These are phyloP conservation scores for Delitschia confertaspora DNA, from an alignment of 495 filamentous ascomycete genomes.

Conservation along the genomic window DNA sequence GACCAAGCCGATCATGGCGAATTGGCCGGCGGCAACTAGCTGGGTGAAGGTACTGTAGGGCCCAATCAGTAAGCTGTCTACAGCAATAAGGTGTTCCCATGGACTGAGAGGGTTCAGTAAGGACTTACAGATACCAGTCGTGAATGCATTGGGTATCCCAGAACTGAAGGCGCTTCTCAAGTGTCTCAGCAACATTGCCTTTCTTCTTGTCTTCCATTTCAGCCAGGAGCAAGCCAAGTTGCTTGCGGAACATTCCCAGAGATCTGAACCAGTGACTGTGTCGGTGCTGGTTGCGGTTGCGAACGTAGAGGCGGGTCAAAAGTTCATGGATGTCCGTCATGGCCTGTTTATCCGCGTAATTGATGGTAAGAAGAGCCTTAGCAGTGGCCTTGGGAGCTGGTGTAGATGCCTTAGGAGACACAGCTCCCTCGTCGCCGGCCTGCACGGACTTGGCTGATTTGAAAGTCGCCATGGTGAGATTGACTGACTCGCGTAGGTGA, in stretches of 20 bases:
- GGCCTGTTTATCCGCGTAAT: constrained; percentile 4
- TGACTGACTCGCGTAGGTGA: too few species aligned
- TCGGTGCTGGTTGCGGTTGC: constrained; percentile 26
- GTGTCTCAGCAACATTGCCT: background rate
- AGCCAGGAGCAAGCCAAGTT: constrained; percentile 14
- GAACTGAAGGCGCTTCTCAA: constrained; percentile 11
- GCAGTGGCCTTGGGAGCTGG: constrained; percentile 5
- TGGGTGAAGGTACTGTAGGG: constrained; percentile 19
- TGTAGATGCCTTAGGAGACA: too few species aligned
- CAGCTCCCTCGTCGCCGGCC: too few species aligned
- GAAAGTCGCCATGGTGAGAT: too few species aligned
- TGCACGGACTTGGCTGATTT: too few species aligned
- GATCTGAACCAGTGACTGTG: constrained; percentile 22
- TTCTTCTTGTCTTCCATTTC: constrained; percentile 16
- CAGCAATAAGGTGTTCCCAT: background rate
- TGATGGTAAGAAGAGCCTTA: constrained; percentile 3
- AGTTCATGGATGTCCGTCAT: constrained; percentile 18
- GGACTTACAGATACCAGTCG: constrained; percentile 25
- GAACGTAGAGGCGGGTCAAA: constrained; percentile 15
- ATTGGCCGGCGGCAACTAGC: constrained; percentile 21
- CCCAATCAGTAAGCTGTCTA: constrained; percentile 2
- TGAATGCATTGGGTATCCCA: constrained; percentile 22
- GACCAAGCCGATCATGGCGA: constrained; percentile 21
- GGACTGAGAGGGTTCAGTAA: background rate
- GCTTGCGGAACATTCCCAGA: constrained; percentile 16